Evolutionary conservation across 176 grass and related monocot species (phyloP).

Genomic region (Oryza officinalis): DNA sequence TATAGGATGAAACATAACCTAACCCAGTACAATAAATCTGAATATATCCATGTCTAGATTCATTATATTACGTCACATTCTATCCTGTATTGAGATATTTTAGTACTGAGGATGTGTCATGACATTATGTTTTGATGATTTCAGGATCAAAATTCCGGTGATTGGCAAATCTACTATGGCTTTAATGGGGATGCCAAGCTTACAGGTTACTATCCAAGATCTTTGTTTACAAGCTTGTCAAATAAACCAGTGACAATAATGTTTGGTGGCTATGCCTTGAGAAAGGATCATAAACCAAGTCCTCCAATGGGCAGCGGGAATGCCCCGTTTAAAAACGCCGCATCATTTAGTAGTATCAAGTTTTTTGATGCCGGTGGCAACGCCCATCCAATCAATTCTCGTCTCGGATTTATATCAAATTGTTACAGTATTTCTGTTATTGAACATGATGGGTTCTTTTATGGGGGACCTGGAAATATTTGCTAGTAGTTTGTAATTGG

Average conservation of each 20-base stretch:
- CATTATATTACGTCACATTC: too few relatives aligned
- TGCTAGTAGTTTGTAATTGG: too few relatives aligned
- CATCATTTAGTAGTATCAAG: not conserved
- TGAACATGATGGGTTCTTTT: not conserved
- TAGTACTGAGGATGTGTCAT: not conserved
- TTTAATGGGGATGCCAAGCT: not conserved
- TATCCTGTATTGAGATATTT: too few relatives aligned
- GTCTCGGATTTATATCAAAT: not conserved
- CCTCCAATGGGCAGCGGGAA: constrained; percentile 10
- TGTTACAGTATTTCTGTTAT: not conserved
- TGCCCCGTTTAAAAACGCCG: not conserved
- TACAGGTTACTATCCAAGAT: not conserved
- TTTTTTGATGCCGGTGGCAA: constrained; percentile 9
- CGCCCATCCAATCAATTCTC: not conserved
- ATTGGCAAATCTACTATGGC: constrained; percentile 13
- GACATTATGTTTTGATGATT: not conserved
- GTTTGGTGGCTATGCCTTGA: not conserved
- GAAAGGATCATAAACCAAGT: not conserved
- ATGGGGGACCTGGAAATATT: not conserved
- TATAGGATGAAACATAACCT: too few relatives aligned
- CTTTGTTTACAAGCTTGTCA: not conserved
- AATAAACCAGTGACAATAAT: not conserved
- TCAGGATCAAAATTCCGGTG: not conserved
- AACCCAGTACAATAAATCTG: too few relatives aligned
- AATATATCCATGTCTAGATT: too few relatives aligned